phyloP scores from a whole-genome alignment of 2,329 filamentous ascomycete genomes.

The Diplodia intermedia region DNA sequence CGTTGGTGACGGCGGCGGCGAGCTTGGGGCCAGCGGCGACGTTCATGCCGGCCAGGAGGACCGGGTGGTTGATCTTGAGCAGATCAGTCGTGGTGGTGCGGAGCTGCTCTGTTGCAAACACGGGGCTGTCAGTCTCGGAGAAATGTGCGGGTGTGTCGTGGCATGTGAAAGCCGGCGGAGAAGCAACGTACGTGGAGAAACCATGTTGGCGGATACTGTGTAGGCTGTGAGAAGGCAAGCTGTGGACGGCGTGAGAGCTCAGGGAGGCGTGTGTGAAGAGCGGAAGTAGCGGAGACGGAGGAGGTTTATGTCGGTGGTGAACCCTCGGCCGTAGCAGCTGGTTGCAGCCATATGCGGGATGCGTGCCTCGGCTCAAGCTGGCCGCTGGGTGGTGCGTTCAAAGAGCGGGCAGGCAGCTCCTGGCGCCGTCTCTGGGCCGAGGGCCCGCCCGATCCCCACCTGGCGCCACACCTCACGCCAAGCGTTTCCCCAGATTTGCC shows the following conservation, averaged over 20 bases:
- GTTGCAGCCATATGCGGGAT: constrained; percentile 8
- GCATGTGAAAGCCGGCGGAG: constrained; percentile 32
- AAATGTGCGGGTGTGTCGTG: neutral
- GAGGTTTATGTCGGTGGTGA: constrained; percentile 33
- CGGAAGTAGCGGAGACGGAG: constrained; percentile 25
- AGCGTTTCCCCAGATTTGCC: constrained; percentile 20
- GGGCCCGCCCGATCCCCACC: constrained; percentile 4
- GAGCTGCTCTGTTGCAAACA: constrained; percentile 54
- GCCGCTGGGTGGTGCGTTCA: constrained; percentile 3
- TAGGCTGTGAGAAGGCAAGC: neutral
- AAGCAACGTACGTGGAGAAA: constrained; percentile 75
- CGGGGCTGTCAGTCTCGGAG: neutral
- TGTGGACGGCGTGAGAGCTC: neutral
- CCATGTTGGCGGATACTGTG: constrained; percentile 61
- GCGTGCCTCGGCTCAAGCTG: constrained; percentile 21
- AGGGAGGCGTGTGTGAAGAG: constrained; percentile 12
- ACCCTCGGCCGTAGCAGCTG: constrained; percentile 23
- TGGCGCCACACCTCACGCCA: constrained; percentile 23
- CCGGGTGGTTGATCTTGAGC: constrained; percentile 95
- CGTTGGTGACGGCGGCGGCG: constrained; percentile 95
- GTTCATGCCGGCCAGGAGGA: constrained; percentile 98
- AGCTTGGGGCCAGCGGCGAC: constrained; percentile 96
- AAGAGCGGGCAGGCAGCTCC: constrained; percentile 11
- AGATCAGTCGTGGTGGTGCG: constrained; percentile 93
- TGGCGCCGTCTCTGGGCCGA: neutral